Evolutionary conservation across 2,329 filamentous ascomycete species (phyloP).

Genomic region (Xylaria sp.): DNA sequence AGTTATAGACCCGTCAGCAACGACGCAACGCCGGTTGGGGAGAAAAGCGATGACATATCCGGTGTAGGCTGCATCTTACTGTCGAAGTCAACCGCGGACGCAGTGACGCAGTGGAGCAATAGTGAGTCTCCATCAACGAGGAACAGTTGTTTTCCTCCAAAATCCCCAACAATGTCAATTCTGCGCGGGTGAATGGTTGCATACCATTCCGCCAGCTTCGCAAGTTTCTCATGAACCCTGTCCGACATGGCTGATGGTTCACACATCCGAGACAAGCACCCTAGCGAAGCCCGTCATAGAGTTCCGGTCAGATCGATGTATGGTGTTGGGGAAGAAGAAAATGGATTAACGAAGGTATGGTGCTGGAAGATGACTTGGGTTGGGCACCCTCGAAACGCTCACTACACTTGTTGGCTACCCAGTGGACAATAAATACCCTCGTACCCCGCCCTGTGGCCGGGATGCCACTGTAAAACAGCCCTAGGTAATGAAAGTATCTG

Average conservation of each 20-base stretch:
- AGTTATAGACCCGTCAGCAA: background rate
- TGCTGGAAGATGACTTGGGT: background rate
- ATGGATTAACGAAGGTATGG: background rate
- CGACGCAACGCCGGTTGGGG: background rate
- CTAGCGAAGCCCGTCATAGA: background rate
- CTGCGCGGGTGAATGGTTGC: slow-evolving; percentile 34
- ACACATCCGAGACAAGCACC: background rate
- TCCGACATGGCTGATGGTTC: background rate
- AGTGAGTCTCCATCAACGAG: slow-evolving; percentile 75
- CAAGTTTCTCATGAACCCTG: background rate
- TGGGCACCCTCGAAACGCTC: too few relatives aligned
- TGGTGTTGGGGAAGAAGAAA: background rate
- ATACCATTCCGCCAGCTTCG: slow-evolving; percentile 26
- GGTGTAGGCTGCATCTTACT: slow-evolving; percentile 42
- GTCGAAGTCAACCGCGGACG: slow-evolving; percentile 67
- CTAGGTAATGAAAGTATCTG: too few relatives aligned
- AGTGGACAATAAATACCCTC: too few relatives aligned
- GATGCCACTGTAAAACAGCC: too few relatives aligned
- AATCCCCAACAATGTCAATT: slow-evolving; percentile 77
- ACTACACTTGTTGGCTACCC: too few relatives aligned
- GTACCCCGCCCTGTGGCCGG: too few relatives aligned
- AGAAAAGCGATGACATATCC: background rate
- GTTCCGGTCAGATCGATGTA: background rate
- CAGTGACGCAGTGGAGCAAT: slow-evolving; percentile 67
- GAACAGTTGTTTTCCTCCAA: slow-evolving; percentile 75